These are phyloP conservation scores for Verticillium isaacii DNA, from an alignment of 2,329 filamentous ascomycete genomes.

Conservation along the genomic window DNA sequence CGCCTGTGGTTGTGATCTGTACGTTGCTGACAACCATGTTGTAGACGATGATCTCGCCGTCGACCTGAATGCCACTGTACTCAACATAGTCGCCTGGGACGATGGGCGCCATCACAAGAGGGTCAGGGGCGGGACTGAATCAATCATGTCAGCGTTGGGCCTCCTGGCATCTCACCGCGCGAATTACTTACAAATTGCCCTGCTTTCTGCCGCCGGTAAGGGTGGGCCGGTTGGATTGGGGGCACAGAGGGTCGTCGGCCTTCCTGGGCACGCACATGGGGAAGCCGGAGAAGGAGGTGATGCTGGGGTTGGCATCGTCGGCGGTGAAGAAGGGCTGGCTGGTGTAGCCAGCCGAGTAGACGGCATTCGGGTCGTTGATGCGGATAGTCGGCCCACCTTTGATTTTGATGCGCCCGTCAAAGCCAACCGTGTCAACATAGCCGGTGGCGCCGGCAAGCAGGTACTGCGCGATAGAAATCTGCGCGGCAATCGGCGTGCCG, in stretches of 20 bases:
- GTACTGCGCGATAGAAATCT: conserved; percentile 29
- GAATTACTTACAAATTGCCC: conserved; percentile 10
- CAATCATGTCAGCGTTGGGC: not conserved
- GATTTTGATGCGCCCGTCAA: conserved; percentile 28
- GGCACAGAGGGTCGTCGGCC: conserved; percentile 26
- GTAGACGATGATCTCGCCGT: conserved; percentile 28
- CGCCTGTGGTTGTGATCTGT: conserved; percentile 27
- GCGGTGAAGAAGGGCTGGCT: conserved; percentile 35
- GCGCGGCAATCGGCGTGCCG: conserved; percentile 28
- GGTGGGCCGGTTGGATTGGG: conserved; percentile 27
- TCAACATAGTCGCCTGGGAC: conserved; percentile 33
- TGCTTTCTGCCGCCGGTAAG: conserved; percentile 8
- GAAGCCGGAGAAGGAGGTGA: conserved; percentile 42
- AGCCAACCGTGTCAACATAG: conserved; percentile 26
- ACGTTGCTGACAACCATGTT: conserved; percentile 29
- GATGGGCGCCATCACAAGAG: conserved; percentile 33
- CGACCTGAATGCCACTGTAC: conserved; percentile 27
- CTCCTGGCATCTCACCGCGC: not conserved
- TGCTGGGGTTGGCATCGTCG: conserved; percentile 40
- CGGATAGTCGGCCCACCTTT: conserved; percentile 27
- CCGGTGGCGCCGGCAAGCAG: conserved; percentile 28
- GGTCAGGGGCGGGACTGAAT: conserved; percentile 25
- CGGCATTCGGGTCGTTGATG: conserved; percentile 38
- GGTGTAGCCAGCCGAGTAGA: conserved; percentile 31
- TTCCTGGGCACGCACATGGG: conserved; percentile 47